Base-by-base conservation (phyloP, 2,329 filamentous ascomycete genomes). In the Fusarium pseudoanthophilum region DNA sequence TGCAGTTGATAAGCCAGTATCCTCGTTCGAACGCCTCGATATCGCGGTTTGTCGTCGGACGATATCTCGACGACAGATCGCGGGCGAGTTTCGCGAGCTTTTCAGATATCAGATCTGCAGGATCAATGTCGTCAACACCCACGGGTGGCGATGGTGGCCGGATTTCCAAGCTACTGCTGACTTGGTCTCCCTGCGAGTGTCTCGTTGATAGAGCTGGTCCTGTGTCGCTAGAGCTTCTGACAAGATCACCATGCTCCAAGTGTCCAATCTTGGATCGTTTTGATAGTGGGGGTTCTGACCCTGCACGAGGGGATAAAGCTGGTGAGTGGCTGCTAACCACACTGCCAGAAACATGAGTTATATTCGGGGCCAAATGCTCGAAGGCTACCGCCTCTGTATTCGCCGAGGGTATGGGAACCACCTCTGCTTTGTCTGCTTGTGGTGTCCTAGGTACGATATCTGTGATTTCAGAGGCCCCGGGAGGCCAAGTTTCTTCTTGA, bases 1-100 rank as follows among this genome's bases (percentile, higher is more conserved):
- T 78, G 73, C 88, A 90, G 71, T 90, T 84, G 9, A 97, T 77
- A 5, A 85, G 80, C 95, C 95, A 98, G 81, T 93, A 91, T 1
- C 95, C 95, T 21, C 95, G 87, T 79, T 97, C 94, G 42, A 92
- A 87, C 4, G 82, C 82, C 58, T 88, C 85, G 3, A 81, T 71
- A 10, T 77, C 73, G 1, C 81, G 76, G n/a, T 32, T 64, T 11
- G 59, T 34, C 11, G 55, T 56, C 8, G 91, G 90, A 9, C 80
- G 84, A 80, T 89, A 93, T 7, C 87, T 86, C 5, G 84, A 85
- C 1, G 82, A 72, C 8, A 91, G 82, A 21, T 88, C 84, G 32
- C 89, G 83, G n/a, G 87, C 85, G 1, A 82, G 77, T 57, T 82
- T 79, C 5, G 86, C 86, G 3, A 94, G 83, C 72, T 87, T 85